These are phyloP conservation scores for Camellia japonica DNA, from an alignment of 148 eudicot genomes.

Conservation along the genomic window DNA sequence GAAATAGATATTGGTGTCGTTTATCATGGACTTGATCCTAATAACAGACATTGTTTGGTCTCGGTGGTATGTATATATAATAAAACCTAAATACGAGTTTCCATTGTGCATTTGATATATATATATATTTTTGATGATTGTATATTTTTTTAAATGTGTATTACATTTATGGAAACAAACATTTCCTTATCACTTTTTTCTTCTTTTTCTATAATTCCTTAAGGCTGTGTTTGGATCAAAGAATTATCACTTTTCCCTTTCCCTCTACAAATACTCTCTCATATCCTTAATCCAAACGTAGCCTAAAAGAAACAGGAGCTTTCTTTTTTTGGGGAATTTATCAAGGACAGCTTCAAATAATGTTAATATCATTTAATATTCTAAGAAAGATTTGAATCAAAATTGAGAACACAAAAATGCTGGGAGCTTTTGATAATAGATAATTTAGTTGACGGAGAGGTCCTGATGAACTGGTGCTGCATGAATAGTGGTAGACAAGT, in stretches of 20 bases:
- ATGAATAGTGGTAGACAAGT: background rate
- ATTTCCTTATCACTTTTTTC: too few relatives aligned
- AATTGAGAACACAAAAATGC: background rate
- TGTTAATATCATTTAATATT: background rate
- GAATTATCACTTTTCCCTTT: too few relatives aligned
- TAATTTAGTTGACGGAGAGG: background rate
- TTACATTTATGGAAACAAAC: too few relatives aligned
- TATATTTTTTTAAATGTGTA: background rate
- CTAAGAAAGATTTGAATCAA: background rate
- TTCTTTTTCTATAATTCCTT: too few relatives aligned
- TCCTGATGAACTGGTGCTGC: background rate
- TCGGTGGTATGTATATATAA: slow-evolving; percentile 66
- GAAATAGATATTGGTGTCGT: slow-evolving; percentile 76
- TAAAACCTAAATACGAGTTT: background rate
- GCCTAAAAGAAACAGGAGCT: background rate
- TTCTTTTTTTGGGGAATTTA: background rate
- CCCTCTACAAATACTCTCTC: too few relatives aligned
- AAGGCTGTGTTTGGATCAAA: too few relatives aligned
- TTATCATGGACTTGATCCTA: slow-evolving; percentile 91
- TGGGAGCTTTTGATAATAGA: background rate
- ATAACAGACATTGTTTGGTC: slow-evolving; percentile 61
- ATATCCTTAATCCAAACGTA: too few relatives aligned
- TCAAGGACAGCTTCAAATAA: background rate
- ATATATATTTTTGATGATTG: background rate
- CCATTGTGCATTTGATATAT: background rate